Percentiles rank a stretch among this genome's conserved stretches.
Conservation (phyloP, 1,139 yeast genomes). For the Diutina ranongensis region DNA sequence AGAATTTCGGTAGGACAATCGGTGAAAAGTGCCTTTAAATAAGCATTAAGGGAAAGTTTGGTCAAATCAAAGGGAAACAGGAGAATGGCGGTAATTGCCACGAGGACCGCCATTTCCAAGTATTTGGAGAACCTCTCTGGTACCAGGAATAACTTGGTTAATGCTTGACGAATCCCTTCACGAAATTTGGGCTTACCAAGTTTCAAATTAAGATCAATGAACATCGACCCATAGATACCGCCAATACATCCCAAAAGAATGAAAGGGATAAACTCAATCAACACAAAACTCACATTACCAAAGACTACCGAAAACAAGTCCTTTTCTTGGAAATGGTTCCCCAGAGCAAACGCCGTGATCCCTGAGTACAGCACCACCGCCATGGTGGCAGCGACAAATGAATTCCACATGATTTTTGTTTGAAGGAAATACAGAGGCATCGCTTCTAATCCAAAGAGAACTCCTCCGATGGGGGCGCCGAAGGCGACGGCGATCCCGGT, state of each 20-base stretch:
- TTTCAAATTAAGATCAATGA: slow-evolving; percentile 36
- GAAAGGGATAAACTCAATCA: slow-evolving; percentile 60
- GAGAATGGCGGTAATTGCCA: slow-evolving; percentile 39
- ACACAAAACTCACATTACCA: slow-evolving; percentile 58
- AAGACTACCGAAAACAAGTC: slow-evolving; percentile 53
- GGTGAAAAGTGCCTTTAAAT: slow-evolving; percentile 47
- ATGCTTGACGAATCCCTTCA: background rate
- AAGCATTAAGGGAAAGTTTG: slow-evolving; percentile 42
- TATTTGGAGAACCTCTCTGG: background rate
- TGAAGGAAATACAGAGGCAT: slow-evolving; percentile 54
- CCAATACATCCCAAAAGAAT: slow-evolving; percentile 55
- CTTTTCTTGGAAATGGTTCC: slow-evolving; percentile 26
- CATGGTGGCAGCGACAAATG: slow-evolving; percentile 66
- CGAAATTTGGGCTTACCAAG: slow-evolving; percentile 12
- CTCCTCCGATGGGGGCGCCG: slow-evolving; percentile 93
- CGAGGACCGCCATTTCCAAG: slow-evolving; percentile 36
- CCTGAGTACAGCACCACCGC: slow-evolving; percentile 57
- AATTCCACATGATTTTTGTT: slow-evolving; percentile 62
- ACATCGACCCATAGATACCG: slow-evolving; percentile 51
- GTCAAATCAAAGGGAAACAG: slow-evolving; percentile 39
- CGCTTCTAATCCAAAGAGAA: slow-evolving; percentile 71
- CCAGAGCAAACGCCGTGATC: slow-evolving; percentile 46
- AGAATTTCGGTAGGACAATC: slow-evolving; percentile 34
- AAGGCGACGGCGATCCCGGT: slow-evolving; percentile 93
- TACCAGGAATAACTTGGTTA: background rate